Evolutionary conservation across 2,329 filamentous ascomycete species (phyloP), one percentile per base, ranked within the genome.

Genomic region (Neofusicoccum kwambonambiense): DNA sequence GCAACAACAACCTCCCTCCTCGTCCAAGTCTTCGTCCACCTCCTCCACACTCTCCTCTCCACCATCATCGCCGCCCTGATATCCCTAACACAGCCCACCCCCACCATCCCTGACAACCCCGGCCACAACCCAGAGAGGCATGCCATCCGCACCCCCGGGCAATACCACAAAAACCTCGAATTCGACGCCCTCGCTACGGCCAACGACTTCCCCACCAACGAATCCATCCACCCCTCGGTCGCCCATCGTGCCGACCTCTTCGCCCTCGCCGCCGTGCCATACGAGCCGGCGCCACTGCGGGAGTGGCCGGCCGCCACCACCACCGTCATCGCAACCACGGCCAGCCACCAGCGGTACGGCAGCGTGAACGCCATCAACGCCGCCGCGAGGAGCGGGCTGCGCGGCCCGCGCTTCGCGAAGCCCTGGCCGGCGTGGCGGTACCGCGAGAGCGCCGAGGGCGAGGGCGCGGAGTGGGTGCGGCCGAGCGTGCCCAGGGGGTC

Each of bases 211-310:
- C 41, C 31, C 5, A 64, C 61, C 11, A 64, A 64, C n/a, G 61
- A 64, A 39, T 47, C 61, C 8, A 44, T 64, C 19, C 61, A 64
- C 8, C 61, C 61, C 13, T 64, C 61, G n/a, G 50, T 64, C 22
- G 35, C 47, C 4, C 56, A 60, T n/a, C 41, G 56, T 3, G 31
- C 22, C n/a, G 56, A 60, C 27, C 41, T 60, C 31, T 60, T 60
- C 31, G 56, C 56, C 12, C 56, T 60, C 11, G 56, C 56, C 6
- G 9, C 41, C 5, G 31, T 45, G 11, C 56, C 56, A 2, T 60
- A 60, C 17, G 19, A 45, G 2, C 42, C 56, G 4, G 56, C 56
- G 3, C 17, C 56, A 3, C 31, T 60, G 31, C 41, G 56, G 7
- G 56, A 60, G n/a, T 60, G 56, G 56, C 41, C n/a, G 8, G 17